A percentile compares a stretch with the other conserved stretches of the same genome.
Evolutionary conservation across 2,329 filamentous ascomycete species (phyloP).

Genomic region (Arthrobotrys entomopaga): DNA sequence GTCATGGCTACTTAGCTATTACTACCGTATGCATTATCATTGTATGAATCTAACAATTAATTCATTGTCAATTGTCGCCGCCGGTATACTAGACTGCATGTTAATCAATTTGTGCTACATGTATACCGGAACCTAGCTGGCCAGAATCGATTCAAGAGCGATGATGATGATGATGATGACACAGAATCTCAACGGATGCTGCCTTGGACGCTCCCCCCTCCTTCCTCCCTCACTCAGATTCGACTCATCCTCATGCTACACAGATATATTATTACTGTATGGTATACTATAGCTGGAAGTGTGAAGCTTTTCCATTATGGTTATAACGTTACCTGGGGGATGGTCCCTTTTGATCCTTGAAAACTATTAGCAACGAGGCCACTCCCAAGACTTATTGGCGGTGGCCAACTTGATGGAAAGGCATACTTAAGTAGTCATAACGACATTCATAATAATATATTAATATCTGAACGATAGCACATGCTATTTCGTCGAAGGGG

Average conservation of each 20-base stretch:
- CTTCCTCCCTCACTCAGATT: conserved; percentile 14
- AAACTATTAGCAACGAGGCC: conserved; percentile 11
- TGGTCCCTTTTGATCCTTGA: conserved; percentile 22
- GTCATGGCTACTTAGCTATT: too few relatives aligned
- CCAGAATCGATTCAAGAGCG: too few relatives aligned
- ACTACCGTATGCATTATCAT: too few relatives aligned
- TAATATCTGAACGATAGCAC: conserved; percentile 9
- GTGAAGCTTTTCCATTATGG: conserved; percentile 12
- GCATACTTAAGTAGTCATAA: too few relatives aligned
- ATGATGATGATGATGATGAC: background rate
- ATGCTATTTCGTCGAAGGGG: conserved; percentile 16
- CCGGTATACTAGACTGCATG: background rate
- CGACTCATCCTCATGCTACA: conserved; percentile 39
- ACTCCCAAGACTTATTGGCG: conserved; percentile 16
- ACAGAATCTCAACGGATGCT: background rate
- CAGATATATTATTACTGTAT: background rate
- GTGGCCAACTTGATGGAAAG: conserved; percentile 1
- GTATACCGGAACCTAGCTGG: too few relatives aligned
- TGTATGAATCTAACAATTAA: background rate
- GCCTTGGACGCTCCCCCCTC: conserved; percentile 19
- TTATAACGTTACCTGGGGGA: conserved; percentile 13
- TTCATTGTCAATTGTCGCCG: too few relatives aligned
- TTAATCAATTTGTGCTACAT: background rate
- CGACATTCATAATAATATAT: background rate
- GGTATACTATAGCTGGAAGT: background rate